These are phyloP conservation scores for Penicillium sp. DNA, from an alignment of 2,329 filamentous ascomycete genomes.

Conservation along the genomic window DNA sequence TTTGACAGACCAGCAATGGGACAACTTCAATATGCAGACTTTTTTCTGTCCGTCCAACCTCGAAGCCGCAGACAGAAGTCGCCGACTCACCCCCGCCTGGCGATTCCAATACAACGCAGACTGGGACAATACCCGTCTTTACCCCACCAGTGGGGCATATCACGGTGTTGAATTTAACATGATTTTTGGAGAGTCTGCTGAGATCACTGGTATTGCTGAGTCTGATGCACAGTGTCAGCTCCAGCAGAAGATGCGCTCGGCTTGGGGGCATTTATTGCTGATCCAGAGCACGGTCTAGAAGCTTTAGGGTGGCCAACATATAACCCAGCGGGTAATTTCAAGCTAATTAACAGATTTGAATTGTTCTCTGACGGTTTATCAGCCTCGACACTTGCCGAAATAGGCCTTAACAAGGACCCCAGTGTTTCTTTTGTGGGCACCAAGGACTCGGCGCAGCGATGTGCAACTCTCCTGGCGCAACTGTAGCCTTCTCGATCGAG, in stretches of 20 bases:
- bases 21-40: slow-evolving; percentile 51
- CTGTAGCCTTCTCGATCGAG: neutral
- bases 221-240: slow-evolving; percentile 40
- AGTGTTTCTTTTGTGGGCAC: neutral
- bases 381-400: neutral
- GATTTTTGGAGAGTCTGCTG: slow-evolving; percentile 49
- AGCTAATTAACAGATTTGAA: neutral
- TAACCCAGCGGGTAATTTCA: slow-evolving; percentile 23
- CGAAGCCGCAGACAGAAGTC: slow-evolving; percentile 45
- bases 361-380: neutral
- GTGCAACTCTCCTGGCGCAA: neutral
- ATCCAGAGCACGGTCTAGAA: slow-evolving; percentile 44
- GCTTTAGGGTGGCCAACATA: slow-evolving; percentile 47
- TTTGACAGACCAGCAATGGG: slow-evolving; percentile 48
- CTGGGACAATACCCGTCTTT: slow-evolving; percentile 57
- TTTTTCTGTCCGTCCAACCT: slow-evolving; percentile 55
- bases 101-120: slow-evolving; percentile 57
- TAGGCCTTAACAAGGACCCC: slow-evolving; percentile 3
- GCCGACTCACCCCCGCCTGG: slow-evolving; percentile 48
- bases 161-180: slow-evolving; percentile 58
- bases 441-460: neutral
- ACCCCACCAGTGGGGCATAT: slow-evolving; percentile 55
- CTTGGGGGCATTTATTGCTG: slow-evolving; percentile 50
- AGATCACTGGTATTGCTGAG: slow-evolving; percentile 48
- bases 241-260: slow-evolving; percentile 30